Base-by-base conservation (phyloP, 129 eudicot genomes). In the Saussurea involucrata region DNA sequence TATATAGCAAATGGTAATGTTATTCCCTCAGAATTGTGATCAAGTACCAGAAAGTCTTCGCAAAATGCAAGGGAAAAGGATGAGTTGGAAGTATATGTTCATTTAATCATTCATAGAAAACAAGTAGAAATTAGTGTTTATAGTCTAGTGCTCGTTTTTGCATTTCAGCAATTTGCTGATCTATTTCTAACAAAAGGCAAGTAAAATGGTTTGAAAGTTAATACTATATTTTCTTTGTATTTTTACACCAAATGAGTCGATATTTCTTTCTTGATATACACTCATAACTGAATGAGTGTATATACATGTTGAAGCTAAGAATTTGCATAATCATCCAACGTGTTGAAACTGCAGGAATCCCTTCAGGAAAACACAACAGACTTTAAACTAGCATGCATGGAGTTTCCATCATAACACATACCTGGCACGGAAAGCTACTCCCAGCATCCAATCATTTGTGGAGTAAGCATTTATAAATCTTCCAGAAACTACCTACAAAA, bases 361-460 rank as follows among this genome's bases (percentile, higher is more conserved):
- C 76, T 6, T 3, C 42, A 49, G 46, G 18, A 68, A 58, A 60
- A 78, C 60, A 69, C 13, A 60, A 69, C 10, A 44, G 33, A 22
- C 24, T 36, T 15, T 12, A 63, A 72, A 44, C 55, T 49, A 49
- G 58, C 13, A 49, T 24, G 61, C 68, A 73, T 33, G 44, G 11
- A 73, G 15, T 4, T 57, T 73, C 34, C 24, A 37, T 21, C 73
- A 18, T 68, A 36, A 46, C n/a, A 34, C 73, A 71, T 90, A 90
- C 99, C 83, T 95, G 40, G 99, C 99, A 82, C 99, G 97, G 68
- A 95, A 95, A 40, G 99, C 99, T 42, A 95, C 84, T 73, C 99
- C 99, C 74, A 95, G 91, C 85, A 85, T 95, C 99, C 99, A 95
- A 78, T 95, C 99, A 75, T 92, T 92, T 71, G 91, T 85, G 81